Evolutionary conservation across 1,284 basidiomycete genomes (phyloP).

Genomic region (Anthracocystis walkeri): DNA sequence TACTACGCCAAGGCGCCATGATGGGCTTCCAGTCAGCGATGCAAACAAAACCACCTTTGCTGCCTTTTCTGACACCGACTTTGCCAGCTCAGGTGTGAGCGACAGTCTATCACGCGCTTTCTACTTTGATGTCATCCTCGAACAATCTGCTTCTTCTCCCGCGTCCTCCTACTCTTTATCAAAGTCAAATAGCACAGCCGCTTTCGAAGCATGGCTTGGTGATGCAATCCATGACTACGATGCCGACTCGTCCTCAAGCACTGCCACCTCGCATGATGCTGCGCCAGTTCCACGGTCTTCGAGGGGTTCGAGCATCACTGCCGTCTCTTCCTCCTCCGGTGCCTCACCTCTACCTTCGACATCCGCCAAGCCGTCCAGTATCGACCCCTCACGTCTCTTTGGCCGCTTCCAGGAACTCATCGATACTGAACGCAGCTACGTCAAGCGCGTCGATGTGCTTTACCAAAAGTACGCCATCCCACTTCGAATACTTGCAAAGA

Average conservation of each 20-base stretch:
- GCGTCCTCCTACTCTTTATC: slow-evolving; percentile 15
- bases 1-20: slow-evolving; percentile 12
- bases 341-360: slow-evolving; percentile 10
- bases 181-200: slow-evolving; percentile 14
- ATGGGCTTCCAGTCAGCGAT: slow-evolving; percentile 16
- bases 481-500: slow-evolving; percentile 83
- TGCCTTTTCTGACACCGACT: slow-evolving; percentile 19
- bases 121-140: slow-evolving; percentile 57
- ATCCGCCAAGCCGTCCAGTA: slow-evolving; percentile 10
- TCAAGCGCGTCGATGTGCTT: slow-evolving; percentile 62
- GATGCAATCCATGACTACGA: slow-evolving; percentile 52
- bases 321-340: slow-evolving; percentile 39
- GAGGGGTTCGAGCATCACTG: slow-evolving; percentile 59
- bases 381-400: slow-evolving; percentile 44
- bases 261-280: neutral
- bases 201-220: slow-evolving; percentile 55
- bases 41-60: slow-evolving; percentile 4
- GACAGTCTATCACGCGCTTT: slow-evolving; percentile 48
- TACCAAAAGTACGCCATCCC: slow-evolving; percentile 81
- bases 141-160: slow-evolving; percentile 23
- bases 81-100: slow-evolving; percentile 34
- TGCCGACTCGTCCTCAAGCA: slow-evolving; percentile 4
- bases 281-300: slow-evolving; percentile 38
- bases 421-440: slow-evolving; percentile 67
- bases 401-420: slow-evolving; percentile 61